phyloP scores from a whole-genome alignment of 192 early-diverging fungal genomes.

The Podila epicladia region DNA sequence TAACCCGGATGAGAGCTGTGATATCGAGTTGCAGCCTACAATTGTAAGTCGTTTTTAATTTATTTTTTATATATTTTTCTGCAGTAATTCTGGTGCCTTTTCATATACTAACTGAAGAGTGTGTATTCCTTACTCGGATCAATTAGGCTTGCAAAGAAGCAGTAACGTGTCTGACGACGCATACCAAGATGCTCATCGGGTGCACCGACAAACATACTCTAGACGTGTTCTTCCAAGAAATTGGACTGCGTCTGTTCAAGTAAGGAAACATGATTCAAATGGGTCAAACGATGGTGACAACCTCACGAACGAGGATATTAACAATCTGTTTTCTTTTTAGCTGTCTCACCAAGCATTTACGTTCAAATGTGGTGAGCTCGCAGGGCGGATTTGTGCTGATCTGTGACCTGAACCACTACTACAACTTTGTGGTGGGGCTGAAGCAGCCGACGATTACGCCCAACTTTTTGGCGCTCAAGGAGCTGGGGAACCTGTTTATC shows the following conservation, averaged over 20 bases:
- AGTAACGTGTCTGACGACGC: slow-evolving; percentile 81
- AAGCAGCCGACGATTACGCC: slow-evolving; percentile 72
- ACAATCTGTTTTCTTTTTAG: slow-evolving; percentile 43
- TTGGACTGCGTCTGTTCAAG: slow-evolving; percentile 89
- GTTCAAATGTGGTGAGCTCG: slow-evolving; percentile 80
- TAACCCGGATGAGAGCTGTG: slow-evolving; percentile 70
- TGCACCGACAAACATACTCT: slow-evolving; percentile 86
- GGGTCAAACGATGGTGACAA: background rate
- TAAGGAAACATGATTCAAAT: slow-evolving; percentile 44
- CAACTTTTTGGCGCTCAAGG: slow-evolving; percentile 82
- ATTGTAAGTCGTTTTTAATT: slow-evolving; percentile 45
- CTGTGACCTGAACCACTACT: slow-evolving; percentile 85
- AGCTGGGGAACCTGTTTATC: slow-evolving; percentile 84
- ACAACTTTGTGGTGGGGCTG: slow-evolving; percentile 73
- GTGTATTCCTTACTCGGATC: background rate
- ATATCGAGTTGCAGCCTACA: slow-evolving; percentile 77
- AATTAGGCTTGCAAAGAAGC: slow-evolving; percentile 78
- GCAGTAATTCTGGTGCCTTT: background rate
- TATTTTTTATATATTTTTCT: background rate
- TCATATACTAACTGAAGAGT: background rate
- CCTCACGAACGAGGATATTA: background rate
- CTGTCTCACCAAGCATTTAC: slow-evolving; percentile 86
- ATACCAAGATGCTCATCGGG: slow-evolving; percentile 78
- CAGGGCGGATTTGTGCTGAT: slow-evolving; percentile 93
- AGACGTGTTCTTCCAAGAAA: slow-evolving; percentile 91